Conservation (phyloP, 2,329 filamentous ascomycete genomes). For the Fonsecaea nubica region DNA sequence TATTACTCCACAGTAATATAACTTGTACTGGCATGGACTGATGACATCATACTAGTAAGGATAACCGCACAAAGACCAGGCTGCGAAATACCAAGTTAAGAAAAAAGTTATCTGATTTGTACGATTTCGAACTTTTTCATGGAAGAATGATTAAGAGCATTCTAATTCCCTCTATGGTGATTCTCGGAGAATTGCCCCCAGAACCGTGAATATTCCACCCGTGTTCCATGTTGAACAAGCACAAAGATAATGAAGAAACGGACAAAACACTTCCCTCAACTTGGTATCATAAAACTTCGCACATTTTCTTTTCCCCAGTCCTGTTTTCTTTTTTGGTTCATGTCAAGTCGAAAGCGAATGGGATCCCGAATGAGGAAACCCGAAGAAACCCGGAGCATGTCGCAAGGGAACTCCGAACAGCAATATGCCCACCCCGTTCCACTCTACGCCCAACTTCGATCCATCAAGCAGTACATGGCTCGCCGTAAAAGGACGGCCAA, state of each 20-base stretch:
- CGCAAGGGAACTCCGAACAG: not conserved
- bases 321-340: conserved; percentile 1
- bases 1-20: not conserved
- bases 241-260: not conserved
- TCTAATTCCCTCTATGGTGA: not conserved
- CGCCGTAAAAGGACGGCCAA: conserved; percentile 13
- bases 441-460: conserved; percentile 26
- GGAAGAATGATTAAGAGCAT: not conserved
- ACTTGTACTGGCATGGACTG: not conserved
- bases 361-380: not conserved
- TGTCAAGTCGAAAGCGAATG: conserved; percentile 4
- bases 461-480: conserved; percentile 30
- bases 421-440: conserved; percentile 10
- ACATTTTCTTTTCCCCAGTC: not conserved
- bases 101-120: not conserved
- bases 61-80: not conserved
- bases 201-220: not conserved
- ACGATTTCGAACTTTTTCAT: no score
- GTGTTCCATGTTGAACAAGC: not conserved
- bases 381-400: not conserved
- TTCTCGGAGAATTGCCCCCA: not conserved
- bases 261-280: not conserved
- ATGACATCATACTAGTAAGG: not conserved
- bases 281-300: conserved; percentile 5
- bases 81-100: not conserved